Base-by-base conservation (phyloP, 108 stramenopile species). In the Hondaea fermentalgiana region DNA sequence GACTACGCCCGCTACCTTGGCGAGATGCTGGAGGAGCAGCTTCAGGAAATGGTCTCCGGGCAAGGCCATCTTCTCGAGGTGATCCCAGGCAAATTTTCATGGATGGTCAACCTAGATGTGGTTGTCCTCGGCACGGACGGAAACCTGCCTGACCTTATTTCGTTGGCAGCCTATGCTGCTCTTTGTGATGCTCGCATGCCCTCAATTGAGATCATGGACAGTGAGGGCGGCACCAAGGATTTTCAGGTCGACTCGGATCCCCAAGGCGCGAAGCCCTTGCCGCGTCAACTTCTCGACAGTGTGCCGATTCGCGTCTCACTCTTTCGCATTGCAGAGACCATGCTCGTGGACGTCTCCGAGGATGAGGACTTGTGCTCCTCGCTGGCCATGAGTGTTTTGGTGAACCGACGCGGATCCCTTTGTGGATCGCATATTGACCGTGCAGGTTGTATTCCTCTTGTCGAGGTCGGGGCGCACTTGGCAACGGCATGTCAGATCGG, bases 201-300 rank as follows among this genome's bases (percentile, higher is more conserved):
- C n/a, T 21, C 45, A 2, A 53, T 83, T 12, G 51, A 83, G 76
- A 28, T 83, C 25, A 12, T 83, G 10, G 76, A 83, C 51, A 23
- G 19, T 23, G 76, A 83, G 51, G 51, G 51, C 51, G 76, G 76
- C n/a, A 3, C n/a, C 19, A 69, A 69, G 3, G 76, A 83, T 23
- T 83, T 83, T 28, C 49, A 83, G 76, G 76, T 83, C 25, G 76
- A 83, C 51, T 53, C 76, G 44, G 76, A 83, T 53, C 76, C 76
- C 12, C 45, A 53, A 17, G 51, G 51, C 28, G 76, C 76, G 8
- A 47, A 53, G 51, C 17, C 45, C 8, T 45, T 83, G 8, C 76
- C 76, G n/a, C 6, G 12, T 6, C 23, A 83, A 3, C 76, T 83
- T 23, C 51, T 83, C 12, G 51, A 83, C n/a, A 53, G 28, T 45